Evolutionary conservation across 2,329 filamentous ascomycete species (phyloP).

Genomic region (Neocatenulostroma microsporum): DNA sequence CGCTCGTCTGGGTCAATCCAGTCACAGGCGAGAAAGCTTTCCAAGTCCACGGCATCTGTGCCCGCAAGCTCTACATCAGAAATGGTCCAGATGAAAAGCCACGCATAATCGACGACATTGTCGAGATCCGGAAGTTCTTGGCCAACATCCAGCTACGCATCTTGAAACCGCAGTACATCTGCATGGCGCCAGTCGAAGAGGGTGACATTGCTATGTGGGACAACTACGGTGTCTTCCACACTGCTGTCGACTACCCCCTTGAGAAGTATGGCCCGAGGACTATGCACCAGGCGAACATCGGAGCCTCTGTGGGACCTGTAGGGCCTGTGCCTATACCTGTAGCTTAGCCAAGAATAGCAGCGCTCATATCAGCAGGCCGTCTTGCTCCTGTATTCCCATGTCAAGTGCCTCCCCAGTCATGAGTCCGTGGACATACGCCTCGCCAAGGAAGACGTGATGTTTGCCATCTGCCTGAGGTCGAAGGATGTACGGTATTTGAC

Average conservation of each 20-base stretch:
- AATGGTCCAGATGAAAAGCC: conserved; percentile 9
- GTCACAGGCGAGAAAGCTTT: conserved; percentile 59
- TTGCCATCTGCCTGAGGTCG: too few relatives aligned
- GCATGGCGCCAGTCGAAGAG: conserved; percentile 11
- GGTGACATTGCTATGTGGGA: conserved; percentile 13
- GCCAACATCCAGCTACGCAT: conserved; percentile 13
- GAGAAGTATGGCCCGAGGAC: conserved; percentile 10
- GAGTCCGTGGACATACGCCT: too few relatives aligned
- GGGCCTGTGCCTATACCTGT: conserved; percentile 11
- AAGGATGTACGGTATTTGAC: too few relatives aligned
- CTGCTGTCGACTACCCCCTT: conserved; percentile 9
- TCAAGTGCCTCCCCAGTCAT: too few relatives aligned
- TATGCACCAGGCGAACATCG: conserved; percentile 15
- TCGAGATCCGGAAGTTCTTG: conserved; percentile 9
- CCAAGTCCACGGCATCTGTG: conserved; percentile 50
- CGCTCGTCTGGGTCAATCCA: conserved; percentile 69
- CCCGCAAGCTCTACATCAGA: conserved; percentile 11
- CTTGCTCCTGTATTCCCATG: too few relatives aligned
- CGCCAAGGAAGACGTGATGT: too few relatives aligned
- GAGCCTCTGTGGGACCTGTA: conserved; percentile 8
- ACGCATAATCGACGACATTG: conserved; percentile 6
- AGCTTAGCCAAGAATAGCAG: conserved; percentile 3
- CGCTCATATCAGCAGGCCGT: too few relatives aligned
- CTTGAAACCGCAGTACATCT: conserved; percentile 13
- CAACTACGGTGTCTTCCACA: conserved; percentile 11